Conservation (phyloP, 2,329 filamentous ascomycete genomes). For the Geosmithia morbida region DNA sequence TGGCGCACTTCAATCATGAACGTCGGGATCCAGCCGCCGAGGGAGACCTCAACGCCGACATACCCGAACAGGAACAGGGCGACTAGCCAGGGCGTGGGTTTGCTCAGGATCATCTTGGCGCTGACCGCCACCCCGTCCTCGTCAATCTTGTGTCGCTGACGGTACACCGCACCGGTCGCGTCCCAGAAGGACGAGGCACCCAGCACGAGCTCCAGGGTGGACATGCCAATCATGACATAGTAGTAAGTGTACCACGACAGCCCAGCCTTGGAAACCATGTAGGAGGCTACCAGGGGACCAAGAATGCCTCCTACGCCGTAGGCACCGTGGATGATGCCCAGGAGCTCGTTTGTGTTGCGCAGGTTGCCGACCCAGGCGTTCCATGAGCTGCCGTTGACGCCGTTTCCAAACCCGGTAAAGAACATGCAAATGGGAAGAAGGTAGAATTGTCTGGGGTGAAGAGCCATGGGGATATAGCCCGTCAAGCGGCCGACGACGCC, state of each 20-base stretch:
- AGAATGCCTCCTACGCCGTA: slow-evolving; percentile 62
- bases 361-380: slow-evolving; percentile 56
- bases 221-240: slow-evolving; percentile 54
- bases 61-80: slow-evolving; percentile 65
- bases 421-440: slow-evolving; percentile 29
- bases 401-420: slow-evolving; percentile 49
- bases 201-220: slow-evolving; percentile 38
- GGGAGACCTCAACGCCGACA: slow-evolving; percentile 61
- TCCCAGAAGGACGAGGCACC: slow-evolving; percentile 46
- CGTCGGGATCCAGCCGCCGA: slow-evolving; percentile 54
- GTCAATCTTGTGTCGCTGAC: slow-evolving; percentile 12
- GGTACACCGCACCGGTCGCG: slow-evolving; percentile 43
- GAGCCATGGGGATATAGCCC: slow-evolving; percentile 48
- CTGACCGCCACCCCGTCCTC: not conserved
- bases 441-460: slow-evolving; percentile 35
- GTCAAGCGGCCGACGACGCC: slow-evolving; percentile 47
- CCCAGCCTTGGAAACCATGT: slow-evolving; percentile 49
- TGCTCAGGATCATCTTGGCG: not conserved
- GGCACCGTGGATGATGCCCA: slow-evolving; percentile 57
- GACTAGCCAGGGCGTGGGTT: slow-evolving; percentile 50
- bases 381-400: slow-evolving; percentile 46
- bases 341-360: slow-evolving; percentile 56
- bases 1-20: slow-evolving; percentile 34
- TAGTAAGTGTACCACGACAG: slow-evolving; percentile 62
- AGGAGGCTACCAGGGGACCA: slow-evolving; percentile 55